Evolutionary conservation across 106 monocot genomes (phyloP).

Genomic region (Cymbidium sinense): DNA sequence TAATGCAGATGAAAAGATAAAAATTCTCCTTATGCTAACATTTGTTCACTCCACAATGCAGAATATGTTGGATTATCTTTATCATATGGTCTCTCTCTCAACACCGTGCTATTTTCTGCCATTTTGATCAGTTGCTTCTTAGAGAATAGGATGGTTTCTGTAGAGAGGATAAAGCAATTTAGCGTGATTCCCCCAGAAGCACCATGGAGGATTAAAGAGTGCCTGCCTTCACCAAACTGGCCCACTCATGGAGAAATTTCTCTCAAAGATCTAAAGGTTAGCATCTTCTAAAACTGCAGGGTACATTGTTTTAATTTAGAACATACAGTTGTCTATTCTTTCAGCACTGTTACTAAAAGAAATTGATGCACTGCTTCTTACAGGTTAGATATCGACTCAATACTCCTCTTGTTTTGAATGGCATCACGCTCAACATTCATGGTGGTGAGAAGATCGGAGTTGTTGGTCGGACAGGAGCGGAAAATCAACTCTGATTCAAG

Average conservation of each 20-base stretch:
- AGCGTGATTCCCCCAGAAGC: conserved; percentile 79
- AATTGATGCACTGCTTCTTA: background rate
- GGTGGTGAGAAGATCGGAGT: conserved; percentile 80
- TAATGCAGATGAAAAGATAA: background rate
- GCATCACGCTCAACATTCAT: conserved; percentile 35
- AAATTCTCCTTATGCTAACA: background rate
- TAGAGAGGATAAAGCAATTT: conserved; percentile 94
- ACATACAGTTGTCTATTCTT: background rate
- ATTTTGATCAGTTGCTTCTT: conserved; percentile 85
- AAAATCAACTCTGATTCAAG: conserved; percentile 77
- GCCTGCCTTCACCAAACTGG: conserved; percentile 69
- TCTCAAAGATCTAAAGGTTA: conserved; percentile 67
- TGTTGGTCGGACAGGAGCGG: conserved; percentile 80
- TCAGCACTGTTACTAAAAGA: background rate
- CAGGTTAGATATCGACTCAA: conserved; percentile 62
- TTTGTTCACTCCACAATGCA: conserved; percentile 19
- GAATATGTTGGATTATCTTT: conserved; percentile 84
- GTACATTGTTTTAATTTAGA: background rate
- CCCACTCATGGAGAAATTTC: conserved; percentile 65
- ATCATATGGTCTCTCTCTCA: conserved; percentile 89
- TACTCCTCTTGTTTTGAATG: conserved; percentile 65
- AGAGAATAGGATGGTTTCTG: conserved; percentile 94
- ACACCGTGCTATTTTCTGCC: conserved; percentile 55
- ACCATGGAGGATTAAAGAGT: conserved; percentile 63
- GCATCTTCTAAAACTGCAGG: background rate